These are phyloP conservation scores for Suillus brevipes DNA, from an alignment of 768 basidiomycete species.

Conservation along the genomic window DNA sequence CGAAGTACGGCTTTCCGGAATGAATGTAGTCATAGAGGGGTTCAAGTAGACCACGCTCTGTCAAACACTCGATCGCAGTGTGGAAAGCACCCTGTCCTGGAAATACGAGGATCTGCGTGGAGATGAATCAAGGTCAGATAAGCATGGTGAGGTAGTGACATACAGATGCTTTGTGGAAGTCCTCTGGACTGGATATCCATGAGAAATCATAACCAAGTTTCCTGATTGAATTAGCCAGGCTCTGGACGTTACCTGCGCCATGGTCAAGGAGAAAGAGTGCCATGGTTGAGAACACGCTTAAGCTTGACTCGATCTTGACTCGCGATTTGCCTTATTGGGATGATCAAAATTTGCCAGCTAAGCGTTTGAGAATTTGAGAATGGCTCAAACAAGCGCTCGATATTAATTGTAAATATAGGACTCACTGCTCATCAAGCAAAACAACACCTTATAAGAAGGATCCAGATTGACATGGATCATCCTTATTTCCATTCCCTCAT, in stretches of 20 bases:
- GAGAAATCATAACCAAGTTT: constrained; percentile 83
- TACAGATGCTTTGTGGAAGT: constrained; percentile 89
- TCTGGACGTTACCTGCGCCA: constrained; percentile 93
- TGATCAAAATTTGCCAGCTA: constrained; percentile 3
- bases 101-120: constrained; percentile 82
- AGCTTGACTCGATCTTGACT: neutral
- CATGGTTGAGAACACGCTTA: constrained; percentile 31
- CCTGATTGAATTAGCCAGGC: constrained; percentile 87
- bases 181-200: constrained; percentile 81
- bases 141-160: constrained; percentile 36
- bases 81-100: constrained; percentile 96
- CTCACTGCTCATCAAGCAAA: neutral
- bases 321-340: constrained; percentile 11
- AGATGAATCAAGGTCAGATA: constrained; percentile 13
- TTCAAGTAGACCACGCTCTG: constrained; percentile 68
- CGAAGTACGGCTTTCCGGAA: constrained; percentile 92
- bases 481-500: constrained; percentile 17
- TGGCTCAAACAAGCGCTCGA: neutral
- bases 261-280: constrained; percentile 91
- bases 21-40: constrained; percentile 80
- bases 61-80: constrained; percentile 79
- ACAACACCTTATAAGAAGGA: constrained; percentile 15
- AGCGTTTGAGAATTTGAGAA: neutral
- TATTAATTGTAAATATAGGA: constrained; percentile 1
- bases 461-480: constrained; percentile 14